Evolutionary conservation across 768 basidiomycete genomes (phyloP), one percentile per base, ranked within the genome.

Genomic region (Leucosporidium yakuticum): DNA sequence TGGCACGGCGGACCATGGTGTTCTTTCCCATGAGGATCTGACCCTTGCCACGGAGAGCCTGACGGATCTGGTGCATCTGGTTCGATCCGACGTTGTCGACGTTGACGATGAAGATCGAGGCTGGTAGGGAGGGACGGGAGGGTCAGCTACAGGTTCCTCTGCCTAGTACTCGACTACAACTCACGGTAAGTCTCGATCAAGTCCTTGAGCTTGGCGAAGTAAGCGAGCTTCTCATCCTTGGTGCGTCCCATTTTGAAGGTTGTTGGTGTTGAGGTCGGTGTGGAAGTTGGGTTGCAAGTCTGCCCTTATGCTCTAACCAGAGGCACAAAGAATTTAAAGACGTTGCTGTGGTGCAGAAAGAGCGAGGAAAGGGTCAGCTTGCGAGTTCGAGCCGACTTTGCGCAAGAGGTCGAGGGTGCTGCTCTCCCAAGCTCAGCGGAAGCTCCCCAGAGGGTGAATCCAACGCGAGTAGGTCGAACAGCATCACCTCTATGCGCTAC

Each of bases 81-180:
- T 97, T 96, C 69, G 94, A 97, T 67, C 93, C 91, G 79, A 99
- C 96, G 83, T 98, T 99, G 87, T 98, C 96, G 80, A 99, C 93
- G 81, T 97, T 97, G 83, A 97, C 95, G 74, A 98, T 77, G 85
- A 99, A 97, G 82, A 99, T 91, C 67, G 95, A 95, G 77, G 91
- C 94, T 96, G 74, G n/a, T 60, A 25, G 17, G 60, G 47, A 48
- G 56, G 54, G 39, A 48, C n/a, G n/a, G n/a, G 75, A 49, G 67
- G 39, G 27, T 31, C 55, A 62, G 60, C 48, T 27, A 51, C 23
- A 17, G 27, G n/a, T 11, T 31, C 49, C 23, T 23, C 21, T 4
- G 23, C 44, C 44, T 17, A 27, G 4, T 25, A 27, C 25, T 12
- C 1, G 6, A 29, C 6, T 4, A 3, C 27, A 9, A 84, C 90